Evolutionary conservation across 2,329 filamentous ascomycete genomes (phyloP), one percentile per base, ranked within the genome.

Genomic region (Monosporascus ibericus): DNA sequence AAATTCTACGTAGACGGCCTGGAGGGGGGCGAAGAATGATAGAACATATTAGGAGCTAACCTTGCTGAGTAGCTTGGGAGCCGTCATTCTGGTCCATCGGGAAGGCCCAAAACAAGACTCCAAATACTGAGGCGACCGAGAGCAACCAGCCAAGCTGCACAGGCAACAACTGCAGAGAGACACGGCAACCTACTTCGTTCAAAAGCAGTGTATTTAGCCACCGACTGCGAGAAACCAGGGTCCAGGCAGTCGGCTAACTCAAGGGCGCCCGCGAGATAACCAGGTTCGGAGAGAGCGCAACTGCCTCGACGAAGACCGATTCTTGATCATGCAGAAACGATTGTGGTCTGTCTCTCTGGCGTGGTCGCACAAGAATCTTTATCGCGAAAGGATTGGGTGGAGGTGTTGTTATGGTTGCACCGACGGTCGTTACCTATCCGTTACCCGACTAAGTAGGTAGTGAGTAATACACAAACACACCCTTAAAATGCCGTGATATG

Each of bases 61-160:
- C 65, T 67, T 58, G 63, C 54, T 67, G 65, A 38, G 65, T 68
- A 52, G 64, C 57, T 55, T 67, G 63, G 48, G 65, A 66, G 51
- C 65, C 63, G 15, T 61, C 60, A 52, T 57, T 51, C 11, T 52
- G 38, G 48, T 65, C 65, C 65, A 68, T 68, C 60, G 57, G 61
- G 38, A 47, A 46, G 42, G n/a, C 14, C 22, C 22, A 37, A n/a
- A 44, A 24, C 30, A 24, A 14, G 18, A 20, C 18, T 20, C 22
- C 14, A 24, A 24, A 46, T 11, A 17, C 22, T 34, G 30, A 34
- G 9, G 30, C 30, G 30, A 34, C 30, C 9, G 30, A 34, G 22
- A 46, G 17, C n/a, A 46, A 46, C 20, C 42, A 46, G 22, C n/a
- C n/a, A 42, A 42, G 39, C 39, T 34, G 30, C 30, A 34, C 30